A percentile compares a stretch with the other conserved stretches of the same genome.
phyloP scores from a whole-genome alignment of 2,329 filamentous ascomycete genomes.

The Microdochium nivale region DNA sequence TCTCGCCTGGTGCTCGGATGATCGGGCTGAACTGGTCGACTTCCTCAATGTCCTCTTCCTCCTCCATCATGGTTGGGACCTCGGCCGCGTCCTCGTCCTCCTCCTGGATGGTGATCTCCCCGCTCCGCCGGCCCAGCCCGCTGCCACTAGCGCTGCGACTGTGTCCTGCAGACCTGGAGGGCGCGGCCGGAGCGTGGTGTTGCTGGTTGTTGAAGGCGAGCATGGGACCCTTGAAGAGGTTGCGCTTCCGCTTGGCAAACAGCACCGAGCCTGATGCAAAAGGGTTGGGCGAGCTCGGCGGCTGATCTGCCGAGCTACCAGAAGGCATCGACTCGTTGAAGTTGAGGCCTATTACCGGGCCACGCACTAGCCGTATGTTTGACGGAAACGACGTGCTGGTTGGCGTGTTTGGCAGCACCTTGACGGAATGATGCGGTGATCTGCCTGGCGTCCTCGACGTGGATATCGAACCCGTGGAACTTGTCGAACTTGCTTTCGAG shows the following conservation, averaged over 20 bases:
- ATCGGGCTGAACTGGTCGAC: constrained; percentile 25
- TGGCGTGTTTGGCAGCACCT: constrained; percentile 88
- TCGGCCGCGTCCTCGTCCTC: constrained; percentile 46
- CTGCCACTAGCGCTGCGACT: constrained; percentile 53
- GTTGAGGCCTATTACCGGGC: constrained; percentile 38
- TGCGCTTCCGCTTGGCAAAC: constrained; percentile 76
- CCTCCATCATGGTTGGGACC: constrained; percentile 11
- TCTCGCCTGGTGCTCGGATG: constrained; percentile 17
- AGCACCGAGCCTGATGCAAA: constrained; percentile 48
- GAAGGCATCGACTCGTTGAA: constrained; percentile 53
- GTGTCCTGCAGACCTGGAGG: constrained; percentile 24
- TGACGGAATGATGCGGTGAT: constrained; percentile 83
- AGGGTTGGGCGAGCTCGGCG: constrained; percentile 48
- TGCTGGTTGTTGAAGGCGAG: constrained; percentile 37
- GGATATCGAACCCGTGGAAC: constrained; percentile 67
- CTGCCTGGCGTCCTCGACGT: constrained; percentile 60
- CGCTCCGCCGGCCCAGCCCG: constrained; percentile 57
- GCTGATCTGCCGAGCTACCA: constrained; percentile 12
- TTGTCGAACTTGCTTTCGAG: constrained; percentile 90
- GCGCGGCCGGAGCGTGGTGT: constrained; percentile 17
- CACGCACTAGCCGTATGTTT: constrained; percentile 76
- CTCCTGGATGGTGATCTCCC: constrained; percentile 66
- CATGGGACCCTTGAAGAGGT: constrained; percentile 73
- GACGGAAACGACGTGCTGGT: constrained; percentile 68
- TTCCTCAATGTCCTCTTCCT: constrained; percentile 20